A percentile compares a stretch with the other conserved stretches of the same genome.
Evolutionary conservation across 2,329 filamentous ascomycete genomes (phyloP).

Genomic region (Sclerotinia nivalis): DNA sequence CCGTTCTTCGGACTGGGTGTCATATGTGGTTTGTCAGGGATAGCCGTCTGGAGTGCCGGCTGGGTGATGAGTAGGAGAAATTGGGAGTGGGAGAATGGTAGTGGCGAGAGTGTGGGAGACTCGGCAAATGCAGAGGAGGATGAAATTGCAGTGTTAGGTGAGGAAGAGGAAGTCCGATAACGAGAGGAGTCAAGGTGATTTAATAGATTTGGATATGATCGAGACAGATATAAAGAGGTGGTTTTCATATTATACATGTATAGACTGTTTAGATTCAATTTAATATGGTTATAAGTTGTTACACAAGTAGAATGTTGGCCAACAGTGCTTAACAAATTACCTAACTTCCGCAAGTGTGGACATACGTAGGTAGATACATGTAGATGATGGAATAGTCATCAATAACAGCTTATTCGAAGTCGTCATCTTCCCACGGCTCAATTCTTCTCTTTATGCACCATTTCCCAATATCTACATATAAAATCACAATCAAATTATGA

Average conservation of each 20-base stretch:
- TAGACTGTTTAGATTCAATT: neutral
- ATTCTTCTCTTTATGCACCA: too few species aligned
- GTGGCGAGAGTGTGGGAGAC: too few species aligned
- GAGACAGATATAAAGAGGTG: neutral
- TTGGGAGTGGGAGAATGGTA: neutral
- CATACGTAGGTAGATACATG: too few species aligned
- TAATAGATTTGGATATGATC: neutral
- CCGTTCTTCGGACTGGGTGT: constrained; percentile 30
- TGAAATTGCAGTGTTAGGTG: neutral
- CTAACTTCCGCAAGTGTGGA: neutral
- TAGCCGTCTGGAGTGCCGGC: neutral
- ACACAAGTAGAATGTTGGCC: neutral
- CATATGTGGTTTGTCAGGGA: neutral
- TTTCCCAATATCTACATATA: too few species aligned
- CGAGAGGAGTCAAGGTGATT: neutral
- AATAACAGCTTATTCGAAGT: too few species aligned
- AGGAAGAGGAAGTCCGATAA: neutral
- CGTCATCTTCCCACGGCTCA: too few species aligned
- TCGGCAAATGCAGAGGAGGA: neutral
- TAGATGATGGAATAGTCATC: too few species aligned
- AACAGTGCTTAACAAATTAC: neutral
- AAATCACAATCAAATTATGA: too few species aligned
- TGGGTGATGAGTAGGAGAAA: constrained; percentile 7
- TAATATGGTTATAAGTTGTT: neutral
- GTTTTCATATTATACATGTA: neutral